A percentile compares a stretch with the other conserved stretches of the same genome.
phyloP scores from a whole-genome alignment of 805 yeast species.

The Metschnikowia matae region DNA sequence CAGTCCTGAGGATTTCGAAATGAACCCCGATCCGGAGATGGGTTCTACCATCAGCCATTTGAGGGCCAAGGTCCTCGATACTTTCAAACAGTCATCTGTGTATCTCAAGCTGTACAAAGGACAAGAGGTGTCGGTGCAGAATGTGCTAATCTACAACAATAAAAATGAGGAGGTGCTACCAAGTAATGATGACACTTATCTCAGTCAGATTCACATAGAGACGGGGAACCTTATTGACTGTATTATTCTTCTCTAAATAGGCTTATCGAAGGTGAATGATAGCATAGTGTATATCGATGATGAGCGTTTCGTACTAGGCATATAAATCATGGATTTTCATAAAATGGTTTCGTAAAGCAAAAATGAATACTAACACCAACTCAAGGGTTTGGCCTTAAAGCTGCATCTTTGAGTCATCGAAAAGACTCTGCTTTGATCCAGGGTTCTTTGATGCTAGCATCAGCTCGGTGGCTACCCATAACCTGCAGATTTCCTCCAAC shows the following conservation, averaged over 20 bases:
- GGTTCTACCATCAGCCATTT: conserved; percentile 68
- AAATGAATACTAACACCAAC: not conserved
- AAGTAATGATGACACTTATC: conserved; percentile 25
- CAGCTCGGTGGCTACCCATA: conserved; percentile 66
- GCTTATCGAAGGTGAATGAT: not conserved
- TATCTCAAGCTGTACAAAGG: conserved; percentile 17
- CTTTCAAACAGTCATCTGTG: conserved; percentile 44
- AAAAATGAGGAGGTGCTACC: conserved; percentile 21
- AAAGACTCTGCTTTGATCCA: not conserved
- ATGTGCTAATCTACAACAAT: conserved; percentile 31
- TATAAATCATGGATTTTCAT: not conserved
- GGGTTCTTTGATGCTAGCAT: conserved; percentile 24
- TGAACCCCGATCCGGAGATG: conserved; percentile 54
- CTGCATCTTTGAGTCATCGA: not conserved
- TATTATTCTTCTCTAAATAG: conserved; percentile 8
- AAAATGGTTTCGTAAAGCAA: no score
- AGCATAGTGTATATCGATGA: not conserved
- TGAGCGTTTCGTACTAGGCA: not conserved
- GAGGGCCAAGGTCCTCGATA: conserved; percentile 50
- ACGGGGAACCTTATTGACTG: conserved; percentile 40
- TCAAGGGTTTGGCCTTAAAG: not conserved
- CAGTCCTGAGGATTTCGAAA: conserved; percentile 73
- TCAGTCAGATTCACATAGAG: conserved; percentile 37
- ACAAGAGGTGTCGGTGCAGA: conserved; percentile 6
- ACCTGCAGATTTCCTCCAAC: conserved; percentile 51